Evolutionary conservation across 805 yeast species (phyloP).

Genomic region (Suhomyces sp.): DNA sequence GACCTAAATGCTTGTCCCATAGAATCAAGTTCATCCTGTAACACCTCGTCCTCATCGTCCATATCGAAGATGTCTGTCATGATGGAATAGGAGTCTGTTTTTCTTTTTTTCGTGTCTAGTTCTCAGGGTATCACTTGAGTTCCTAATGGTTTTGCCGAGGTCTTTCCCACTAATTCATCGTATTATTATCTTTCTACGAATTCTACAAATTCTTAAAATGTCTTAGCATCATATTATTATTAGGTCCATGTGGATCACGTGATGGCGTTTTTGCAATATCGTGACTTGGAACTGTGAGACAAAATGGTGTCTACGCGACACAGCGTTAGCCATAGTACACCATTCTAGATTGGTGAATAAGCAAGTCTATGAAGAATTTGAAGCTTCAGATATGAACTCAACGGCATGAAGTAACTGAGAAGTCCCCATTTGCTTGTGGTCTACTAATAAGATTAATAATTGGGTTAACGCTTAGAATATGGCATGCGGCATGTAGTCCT

Average conservation of each 20-base stretch:
- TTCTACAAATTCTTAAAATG: not conserved
- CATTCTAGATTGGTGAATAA: not conserved
- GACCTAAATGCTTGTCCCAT: not conserved
- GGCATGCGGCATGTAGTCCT: too few relatives aligned
- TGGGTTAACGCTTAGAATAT: too few relatives aligned
- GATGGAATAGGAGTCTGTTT: not conserved
- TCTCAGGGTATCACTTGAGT: not conserved
- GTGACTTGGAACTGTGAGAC: not conserved
- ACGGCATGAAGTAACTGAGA: not conserved
- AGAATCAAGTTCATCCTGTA: not conserved
- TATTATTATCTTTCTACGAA: not conserved
- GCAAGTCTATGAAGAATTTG: not conserved
- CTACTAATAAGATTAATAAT: too few relatives aligned
- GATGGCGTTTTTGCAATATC: not conserved
- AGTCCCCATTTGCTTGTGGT: not conserved
- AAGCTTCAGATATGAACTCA: not conserved
- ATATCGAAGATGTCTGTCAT: conserved; percentile 36
- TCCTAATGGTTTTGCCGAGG: not conserved
- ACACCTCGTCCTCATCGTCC: conserved; percentile 30
- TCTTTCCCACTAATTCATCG: not conserved
- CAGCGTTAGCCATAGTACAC: not conserved
- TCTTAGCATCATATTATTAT: not conserved
- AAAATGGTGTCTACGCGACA: not conserved
- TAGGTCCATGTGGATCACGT: not conserved
- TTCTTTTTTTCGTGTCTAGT: not conserved